Evolutionary conservation across 2,329 filamentous ascomycete genomes (phyloP).

Genomic region (Claviceps fusiformis): DNA sequence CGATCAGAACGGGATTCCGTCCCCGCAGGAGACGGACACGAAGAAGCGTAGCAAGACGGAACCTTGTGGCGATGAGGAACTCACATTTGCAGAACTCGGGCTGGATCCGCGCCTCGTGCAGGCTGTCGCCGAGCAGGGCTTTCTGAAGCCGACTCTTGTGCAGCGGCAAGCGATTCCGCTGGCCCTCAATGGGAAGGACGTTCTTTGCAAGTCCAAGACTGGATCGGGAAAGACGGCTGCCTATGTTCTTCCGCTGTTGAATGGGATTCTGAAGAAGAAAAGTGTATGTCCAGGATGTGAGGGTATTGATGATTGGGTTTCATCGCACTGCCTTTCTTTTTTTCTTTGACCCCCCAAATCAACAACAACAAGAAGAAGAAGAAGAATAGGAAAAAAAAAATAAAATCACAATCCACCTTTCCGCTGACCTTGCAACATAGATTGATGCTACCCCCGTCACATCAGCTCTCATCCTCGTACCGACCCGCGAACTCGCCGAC

Average conservation of each 20-base stretch:
- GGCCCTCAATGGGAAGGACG: conserved; percentile 74
- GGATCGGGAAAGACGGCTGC: conserved; percentile 97
- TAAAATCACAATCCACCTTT: neutral
- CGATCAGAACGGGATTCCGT: conserved; percentile 38
- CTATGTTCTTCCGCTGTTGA: conserved; percentile 79
- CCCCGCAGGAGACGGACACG: conserved; percentile 13
- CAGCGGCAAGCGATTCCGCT: conserved; percentile 81
- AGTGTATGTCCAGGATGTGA: conserved; percentile 27
- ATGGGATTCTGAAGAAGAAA: conserved; percentile 71
- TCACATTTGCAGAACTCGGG: conserved; percentile 60
- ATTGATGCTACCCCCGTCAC: conserved; percentile 40
- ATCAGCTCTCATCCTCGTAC: conserved; percentile 77
- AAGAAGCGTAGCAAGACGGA: conserved; percentile 11
- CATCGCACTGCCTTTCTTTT: neutral
- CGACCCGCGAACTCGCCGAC: conserved; percentile 84
- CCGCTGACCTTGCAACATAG: conserved; percentile 15
- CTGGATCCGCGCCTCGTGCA: conserved; percentile 79
- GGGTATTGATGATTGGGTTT: neutral
- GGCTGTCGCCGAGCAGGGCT: conserved; percentile 72
- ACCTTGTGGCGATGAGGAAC: conserved; percentile 23
- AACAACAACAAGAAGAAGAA: too few relatives aligned
- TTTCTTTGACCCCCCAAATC: neutral
- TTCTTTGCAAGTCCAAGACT: conserved; percentile 84
- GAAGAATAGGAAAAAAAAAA: neutral
- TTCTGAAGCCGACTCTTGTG: conserved; percentile 74